A percentile compares a stretch with the other conserved stretches of the same genome.
Conservation (phyloP, 345 rosid genomes). For the Aquilaria sinensis region DNA sequence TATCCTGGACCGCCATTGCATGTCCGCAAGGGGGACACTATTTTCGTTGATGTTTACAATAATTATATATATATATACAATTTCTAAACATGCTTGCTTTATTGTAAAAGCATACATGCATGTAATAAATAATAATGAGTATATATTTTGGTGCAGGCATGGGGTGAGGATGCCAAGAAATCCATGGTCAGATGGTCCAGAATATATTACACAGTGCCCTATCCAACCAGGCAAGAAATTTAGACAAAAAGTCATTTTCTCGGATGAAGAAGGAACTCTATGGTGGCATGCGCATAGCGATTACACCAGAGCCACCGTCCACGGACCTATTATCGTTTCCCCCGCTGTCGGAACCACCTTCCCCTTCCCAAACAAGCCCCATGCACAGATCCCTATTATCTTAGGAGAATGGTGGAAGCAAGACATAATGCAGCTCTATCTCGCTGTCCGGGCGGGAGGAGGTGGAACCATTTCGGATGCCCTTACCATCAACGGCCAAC, state of each 20-base stretch:
- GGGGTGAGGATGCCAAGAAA: constrained; percentile 52
- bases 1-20: constrained; percentile 43
- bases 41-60: constrained; percentile 36
- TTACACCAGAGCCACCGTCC: constrained; percentile 40
- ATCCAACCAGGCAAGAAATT: constrained; percentile 33
- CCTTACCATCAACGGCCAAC: constrained; percentile 26
- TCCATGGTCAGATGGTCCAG: constrained; percentile 58
- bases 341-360: constrained; percentile 19
- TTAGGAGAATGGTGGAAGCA: constrained; percentile 6
- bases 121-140: too few relatives aligned
- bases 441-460: too few relatives aligned
- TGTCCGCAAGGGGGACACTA: constrained; percentile 32
- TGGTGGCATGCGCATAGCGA: constrained; percentile 65
- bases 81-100: too few relatives aligned
- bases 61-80: neutral
- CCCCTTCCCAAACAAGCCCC: constrained; percentile 20
- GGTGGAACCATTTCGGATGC: constrained; percentile 6
- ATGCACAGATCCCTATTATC: constrained; percentile 14
- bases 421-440: constrained; percentile 14
- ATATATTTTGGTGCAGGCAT: constrained; percentile 25
- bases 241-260: constrained; percentile 26
- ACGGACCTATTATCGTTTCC: constrained; percentile 32
- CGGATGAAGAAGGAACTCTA: constrained; percentile 34
- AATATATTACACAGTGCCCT: constrained; percentile 42
- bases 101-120: too few relatives aligned